Base-by-base conservation (phyloP, 805 yeast genomes). In the Pichia deserticola region DNA sequence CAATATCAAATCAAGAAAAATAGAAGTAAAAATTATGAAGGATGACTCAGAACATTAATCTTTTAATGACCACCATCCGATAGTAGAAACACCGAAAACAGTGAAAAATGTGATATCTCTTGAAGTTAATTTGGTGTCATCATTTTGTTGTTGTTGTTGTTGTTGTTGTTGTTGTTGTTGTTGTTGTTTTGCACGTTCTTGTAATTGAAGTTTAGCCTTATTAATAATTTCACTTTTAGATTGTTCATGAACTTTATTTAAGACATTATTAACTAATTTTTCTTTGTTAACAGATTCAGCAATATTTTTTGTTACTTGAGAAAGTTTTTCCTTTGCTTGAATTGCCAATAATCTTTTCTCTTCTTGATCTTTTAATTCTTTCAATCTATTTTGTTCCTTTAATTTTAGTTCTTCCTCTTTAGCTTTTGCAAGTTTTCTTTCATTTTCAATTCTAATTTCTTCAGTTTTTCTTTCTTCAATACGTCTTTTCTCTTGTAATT, bases 61-160 rank as follows among this genome's bases (percentile, higher is more conserved):
- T 44, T 60, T 63, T 28, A 56, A 48, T 12, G 64, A 58, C 71
- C 71, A 67, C 71, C 71, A 67, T 5, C 63, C 66, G 27, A 59
- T 45, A 7, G 65, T 62, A 9, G 63, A 47, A 6, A 53, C 30
- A 11, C 58, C 62, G 48, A 64, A 63, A 4, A 57, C 55, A 7
- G 63, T 59, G 28, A 64, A 60, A 39, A 67, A 55, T 3, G 53
- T 40, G 10, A 53, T 45, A 37, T 62, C 68, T 42, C 55, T 50
- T 1, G 40, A 36, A 7, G 46, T 44, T 8, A 51, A 32, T n/a
- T 53, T 48, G 10, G 46, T 27, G 13, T 38, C 48, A 7, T n/a
- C 12, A 10, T 48, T 13, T 7, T 36, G 40, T 5, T 36, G 40
- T 36, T 52, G 29, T 32, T 47, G 29, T 32, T 47, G 35, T 30